Conservation (phyloP, 148 eudicot species). For the Diospyros lotus region DNA sequence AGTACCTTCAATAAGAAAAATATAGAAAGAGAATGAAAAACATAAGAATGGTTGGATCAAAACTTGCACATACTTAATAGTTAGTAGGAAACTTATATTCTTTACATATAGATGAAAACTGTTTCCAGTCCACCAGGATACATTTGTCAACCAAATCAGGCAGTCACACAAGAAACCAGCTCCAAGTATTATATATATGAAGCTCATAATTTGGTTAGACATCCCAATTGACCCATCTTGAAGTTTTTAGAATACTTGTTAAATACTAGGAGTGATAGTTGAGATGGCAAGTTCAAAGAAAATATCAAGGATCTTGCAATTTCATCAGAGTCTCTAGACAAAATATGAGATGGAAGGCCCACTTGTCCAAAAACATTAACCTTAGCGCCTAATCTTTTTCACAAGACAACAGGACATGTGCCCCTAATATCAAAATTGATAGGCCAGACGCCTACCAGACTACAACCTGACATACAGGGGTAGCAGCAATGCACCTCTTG, state of each 20-base stretch:
- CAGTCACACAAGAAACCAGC: background rate
- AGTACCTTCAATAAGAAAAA: constrained; percentile 54
- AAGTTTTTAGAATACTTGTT: background rate
- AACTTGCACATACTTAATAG: background rate
- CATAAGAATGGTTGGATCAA: constrained; percentile 3
- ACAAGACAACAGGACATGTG: background rate
- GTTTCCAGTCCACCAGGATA: background rate
- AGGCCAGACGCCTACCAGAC: background rate
- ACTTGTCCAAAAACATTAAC: background rate
- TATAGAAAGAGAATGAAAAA: background rate
- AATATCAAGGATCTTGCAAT: background rate
- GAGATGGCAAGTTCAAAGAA: background rate
- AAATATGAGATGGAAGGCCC: background rate
- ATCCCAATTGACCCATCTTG: background rate
- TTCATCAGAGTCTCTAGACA: background rate
- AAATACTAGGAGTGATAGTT: background rate
- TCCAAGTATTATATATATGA: background rate
- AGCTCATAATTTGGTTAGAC: background rate
- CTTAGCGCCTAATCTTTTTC: background rate
- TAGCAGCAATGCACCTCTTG: background rate
- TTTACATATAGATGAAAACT: background rate
- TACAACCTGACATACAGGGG: background rate
- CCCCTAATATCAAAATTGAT: background rate
- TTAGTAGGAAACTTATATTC: background rate
- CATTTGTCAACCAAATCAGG: background rate